Conservation (phyloP, 768 basidiomycete genomes). For the Phylloporus arenicola region DNA sequence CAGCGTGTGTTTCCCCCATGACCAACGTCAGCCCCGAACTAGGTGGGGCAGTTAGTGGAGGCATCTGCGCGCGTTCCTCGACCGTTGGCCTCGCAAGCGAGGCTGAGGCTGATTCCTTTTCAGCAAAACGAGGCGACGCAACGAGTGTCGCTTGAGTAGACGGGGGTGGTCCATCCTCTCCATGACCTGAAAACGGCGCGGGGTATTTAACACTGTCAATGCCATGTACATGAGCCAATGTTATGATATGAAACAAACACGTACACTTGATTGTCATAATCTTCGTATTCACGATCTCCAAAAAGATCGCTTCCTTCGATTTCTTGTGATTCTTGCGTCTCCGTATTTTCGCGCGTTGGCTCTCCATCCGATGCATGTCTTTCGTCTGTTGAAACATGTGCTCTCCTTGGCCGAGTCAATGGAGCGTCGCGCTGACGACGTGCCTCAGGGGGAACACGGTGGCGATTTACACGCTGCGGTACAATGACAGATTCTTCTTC, state of each 20-base stretch:
- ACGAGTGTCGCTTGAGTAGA: slow-evolving; percentile 26
- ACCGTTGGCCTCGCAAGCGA: neutral
- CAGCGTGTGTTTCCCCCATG: neutral
- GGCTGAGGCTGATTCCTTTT: neutral
- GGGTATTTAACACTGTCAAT: slow-evolving; percentile 4
- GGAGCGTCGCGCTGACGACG: neutral
- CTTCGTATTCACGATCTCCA: slow-evolving; percentile 12
- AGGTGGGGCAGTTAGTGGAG: neutral
- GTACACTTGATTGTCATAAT: slow-evolving; percentile 9
- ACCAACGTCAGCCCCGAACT: slow-evolving; percentile 12
- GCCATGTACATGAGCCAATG: neutral
- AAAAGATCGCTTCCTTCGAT: slow-evolving; percentile 20
- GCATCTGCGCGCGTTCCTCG: neutral
- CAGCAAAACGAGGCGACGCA: slow-evolving; percentile 11
- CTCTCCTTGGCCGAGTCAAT: slow-evolving; percentile 11
- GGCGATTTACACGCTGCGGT: slow-evolving; percentile 13
- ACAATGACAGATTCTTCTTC: neutral
- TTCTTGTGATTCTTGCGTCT: slow-evolving; percentile 1
- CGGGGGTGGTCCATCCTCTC: neutral
- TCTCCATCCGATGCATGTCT: neutral
- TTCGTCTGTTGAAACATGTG: slow-evolving; percentile 5
- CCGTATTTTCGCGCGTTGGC: neutral
- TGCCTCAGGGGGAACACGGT: slow-evolving; percentile 6
- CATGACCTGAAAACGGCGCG: neutral
- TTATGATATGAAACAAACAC: neutral